Evolutionary conservation across 768 basidiomycete genomes (phyloP).

Genomic region (Tricholomella constricta): DNA sequence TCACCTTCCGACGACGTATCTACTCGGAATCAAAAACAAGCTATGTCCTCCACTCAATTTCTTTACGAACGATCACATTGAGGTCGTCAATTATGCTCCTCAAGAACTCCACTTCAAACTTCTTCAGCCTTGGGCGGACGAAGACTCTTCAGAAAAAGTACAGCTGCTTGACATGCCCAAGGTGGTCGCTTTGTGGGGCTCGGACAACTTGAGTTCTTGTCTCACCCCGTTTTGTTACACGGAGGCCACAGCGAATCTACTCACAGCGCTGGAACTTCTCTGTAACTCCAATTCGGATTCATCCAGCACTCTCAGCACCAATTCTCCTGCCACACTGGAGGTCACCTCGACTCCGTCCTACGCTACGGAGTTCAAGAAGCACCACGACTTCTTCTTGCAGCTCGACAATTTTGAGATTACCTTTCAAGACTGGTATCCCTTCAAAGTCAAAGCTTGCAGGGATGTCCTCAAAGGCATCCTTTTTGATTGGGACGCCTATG

Average conservation of each 20-base stretch:
- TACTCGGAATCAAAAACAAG: too few species aligned
- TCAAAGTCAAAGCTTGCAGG: conserved; percentile 8
- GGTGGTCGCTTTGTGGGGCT: not conserved
- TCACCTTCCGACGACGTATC: too few species aligned
- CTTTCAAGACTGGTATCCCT: conserved; percentile 6
- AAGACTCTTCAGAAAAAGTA: not conserved
- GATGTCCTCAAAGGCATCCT: conserved; percentile 1
- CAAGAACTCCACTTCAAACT: too few species aligned
- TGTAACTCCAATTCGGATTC: not conserved
- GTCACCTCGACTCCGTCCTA: not conserved
- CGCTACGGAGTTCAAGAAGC: not conserved
- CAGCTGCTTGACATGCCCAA: too few species aligned
- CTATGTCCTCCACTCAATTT: too few species aligned
- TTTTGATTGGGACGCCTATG: conserved; percentile 4
- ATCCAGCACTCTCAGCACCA: not conserved
- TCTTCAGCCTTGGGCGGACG: not conserved
- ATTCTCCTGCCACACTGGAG: too few species aligned
- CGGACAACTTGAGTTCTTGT: not conserved
- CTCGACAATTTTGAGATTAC: conserved; percentile 8
- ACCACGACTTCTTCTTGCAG: conserved; percentile 9
- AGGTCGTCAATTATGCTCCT: too few species aligned
- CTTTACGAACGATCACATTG: too few species aligned
- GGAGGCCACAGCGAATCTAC: conserved; percentile 5
- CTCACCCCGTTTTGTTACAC: not conserved
- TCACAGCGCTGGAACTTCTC: not conserved